These are phyloP conservation scores for Aspergillus fumigatiaffinis DNA, from an alignment of 2,329 filamentous ascomycete species.

Conservation along the genomic window DNA sequence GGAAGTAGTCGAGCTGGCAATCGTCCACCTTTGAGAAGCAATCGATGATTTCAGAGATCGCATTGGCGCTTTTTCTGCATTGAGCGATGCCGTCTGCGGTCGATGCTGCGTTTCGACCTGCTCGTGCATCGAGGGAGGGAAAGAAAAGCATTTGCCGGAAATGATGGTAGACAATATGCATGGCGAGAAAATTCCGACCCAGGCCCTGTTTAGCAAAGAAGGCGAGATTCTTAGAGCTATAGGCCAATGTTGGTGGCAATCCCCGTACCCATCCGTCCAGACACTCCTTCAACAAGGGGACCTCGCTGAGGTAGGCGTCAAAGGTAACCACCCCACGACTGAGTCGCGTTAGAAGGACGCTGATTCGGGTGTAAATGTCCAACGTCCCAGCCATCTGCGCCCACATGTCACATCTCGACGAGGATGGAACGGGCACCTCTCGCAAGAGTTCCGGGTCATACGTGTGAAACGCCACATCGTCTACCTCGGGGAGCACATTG, in stretches of 20 bases:
- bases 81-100: constrained; percentile 2
- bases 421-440: background rate
- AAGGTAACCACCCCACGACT: constrained; percentile 14
- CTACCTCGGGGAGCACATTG: constrained; percentile 9
- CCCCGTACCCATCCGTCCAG: constrained; percentile 14
- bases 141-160: constrained; percentile 22
- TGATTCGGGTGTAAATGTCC: constrained; percentile 16
- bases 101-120: background rate
- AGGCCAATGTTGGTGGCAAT: constrained; percentile 10
- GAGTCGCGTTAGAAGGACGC: constrained; percentile 10
- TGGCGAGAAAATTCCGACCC: constrained; percentile 18
- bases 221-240: constrained; percentile 12
- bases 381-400: constrained; percentile 18
- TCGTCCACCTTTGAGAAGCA: constrained; percentile 10
- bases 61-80: constrained; percentile 15
- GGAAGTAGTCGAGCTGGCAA: constrained; percentile 18
- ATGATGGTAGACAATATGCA: constrained; percentile 21
- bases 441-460: constrained; percentile 5
- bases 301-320: constrained; percentile 12
- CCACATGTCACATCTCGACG: constrained; percentile 18
- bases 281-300: constrained; percentile 4
- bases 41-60: constrained; percentile 15
- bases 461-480: constrained; percentile 17
- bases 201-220: constrained; percentile 11
- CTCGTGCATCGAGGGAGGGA: constrained; percentile 15